Evolutionary conservation across 2,329 filamentous ascomycete genomes (phyloP).

Genomic region (Paecilomyces dactylethromorphus): DNA sequence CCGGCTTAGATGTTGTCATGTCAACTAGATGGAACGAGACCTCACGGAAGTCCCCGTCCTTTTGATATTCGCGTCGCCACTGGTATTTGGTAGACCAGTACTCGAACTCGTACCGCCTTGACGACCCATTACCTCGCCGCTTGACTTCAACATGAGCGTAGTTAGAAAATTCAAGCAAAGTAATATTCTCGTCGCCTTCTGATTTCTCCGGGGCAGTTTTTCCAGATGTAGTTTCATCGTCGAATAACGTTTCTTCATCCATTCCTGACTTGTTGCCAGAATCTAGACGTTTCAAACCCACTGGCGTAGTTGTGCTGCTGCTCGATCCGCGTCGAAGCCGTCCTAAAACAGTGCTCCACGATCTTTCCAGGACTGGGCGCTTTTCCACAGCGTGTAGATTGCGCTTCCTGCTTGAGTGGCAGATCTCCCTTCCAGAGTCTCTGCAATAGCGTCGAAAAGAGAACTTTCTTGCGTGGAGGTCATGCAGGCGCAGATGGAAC

Average conservation of each 20-base stretch:
- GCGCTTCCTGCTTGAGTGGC: constrained; percentile 70
- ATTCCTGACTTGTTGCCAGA: constrained; percentile 50
- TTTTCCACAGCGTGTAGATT: constrained; percentile 47
- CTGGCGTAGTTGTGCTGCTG: constrained; percentile 35
- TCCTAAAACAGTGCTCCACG: constrained; percentile 54
- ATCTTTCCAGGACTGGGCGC: constrained; percentile 49
- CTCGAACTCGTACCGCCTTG: constrained; percentile 81
- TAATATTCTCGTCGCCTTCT: constrained; percentile 61
- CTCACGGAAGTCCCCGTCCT: constrained; percentile 56
- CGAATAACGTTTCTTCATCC: constrained; percentile 32
- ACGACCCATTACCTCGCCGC: constrained; percentile 57
- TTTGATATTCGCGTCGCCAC: constrained; percentile 71
- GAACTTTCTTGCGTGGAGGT: constrained; percentile 78
- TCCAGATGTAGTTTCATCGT: constrained; percentile 8
- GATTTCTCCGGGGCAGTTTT: constrained; percentile 2
- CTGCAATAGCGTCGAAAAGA: constrained; percentile 87
- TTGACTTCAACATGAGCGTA: constrained; percentile 86
- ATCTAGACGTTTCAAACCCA: constrained; percentile 48
- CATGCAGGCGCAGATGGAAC: constrained; percentile 93
- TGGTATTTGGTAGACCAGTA: constrained; percentile 85
- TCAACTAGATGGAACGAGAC: constrained; percentile 76
- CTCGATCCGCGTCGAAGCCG: constrained; percentile 52
- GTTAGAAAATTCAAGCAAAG: constrained; percentile 93
- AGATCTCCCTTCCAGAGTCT: constrained; percentile 88
- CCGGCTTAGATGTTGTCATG: constrained; percentile 54